Conservation (phyloP, 2,329 filamentous ascomycete species). For the Fusarium miscanthi region DNA sequence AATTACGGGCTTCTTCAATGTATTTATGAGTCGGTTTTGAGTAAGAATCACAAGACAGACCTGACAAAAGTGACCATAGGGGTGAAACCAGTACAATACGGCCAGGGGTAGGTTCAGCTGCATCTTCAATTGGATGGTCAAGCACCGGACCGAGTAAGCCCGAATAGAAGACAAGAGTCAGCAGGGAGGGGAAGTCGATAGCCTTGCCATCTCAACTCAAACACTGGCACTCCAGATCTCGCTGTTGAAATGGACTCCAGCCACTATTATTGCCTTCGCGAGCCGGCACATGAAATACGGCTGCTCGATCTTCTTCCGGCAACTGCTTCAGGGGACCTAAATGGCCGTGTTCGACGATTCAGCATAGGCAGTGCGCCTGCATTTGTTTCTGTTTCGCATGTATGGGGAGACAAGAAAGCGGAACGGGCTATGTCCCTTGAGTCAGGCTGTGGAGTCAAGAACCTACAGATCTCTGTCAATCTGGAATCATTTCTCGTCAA, state of each 20-base stretch:
- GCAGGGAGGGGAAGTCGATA: fast-evolving
- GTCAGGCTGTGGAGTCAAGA: background rate
- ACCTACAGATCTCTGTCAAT: background rate
- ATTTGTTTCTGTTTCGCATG: background rate
- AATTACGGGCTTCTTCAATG: too few relatives aligned
- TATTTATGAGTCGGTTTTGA: too few relatives aligned
- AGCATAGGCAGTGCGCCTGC: background rate
- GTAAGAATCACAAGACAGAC: too few relatives aligned
- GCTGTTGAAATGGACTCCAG: background rate
- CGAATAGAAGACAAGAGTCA: background rate
- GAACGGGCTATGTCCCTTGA: background rate
- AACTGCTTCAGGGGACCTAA: background rate
- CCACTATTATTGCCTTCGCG: background rate
- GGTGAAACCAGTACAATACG: background rate
- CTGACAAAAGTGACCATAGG: background rate
- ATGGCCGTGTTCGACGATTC: background rate
- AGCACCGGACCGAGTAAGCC: background rate
- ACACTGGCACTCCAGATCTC: background rate
- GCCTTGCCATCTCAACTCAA: background rate
- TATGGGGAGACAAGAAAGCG: background rate
- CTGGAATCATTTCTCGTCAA: background rate
- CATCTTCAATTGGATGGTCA: background rate
- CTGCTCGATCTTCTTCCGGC: background rate
- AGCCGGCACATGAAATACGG: background rate
- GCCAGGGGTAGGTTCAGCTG: background rate